phyloP scores from a whole-genome alignment of 108 stramenopile genomes.

The Skeletonema potamos region DNA sequence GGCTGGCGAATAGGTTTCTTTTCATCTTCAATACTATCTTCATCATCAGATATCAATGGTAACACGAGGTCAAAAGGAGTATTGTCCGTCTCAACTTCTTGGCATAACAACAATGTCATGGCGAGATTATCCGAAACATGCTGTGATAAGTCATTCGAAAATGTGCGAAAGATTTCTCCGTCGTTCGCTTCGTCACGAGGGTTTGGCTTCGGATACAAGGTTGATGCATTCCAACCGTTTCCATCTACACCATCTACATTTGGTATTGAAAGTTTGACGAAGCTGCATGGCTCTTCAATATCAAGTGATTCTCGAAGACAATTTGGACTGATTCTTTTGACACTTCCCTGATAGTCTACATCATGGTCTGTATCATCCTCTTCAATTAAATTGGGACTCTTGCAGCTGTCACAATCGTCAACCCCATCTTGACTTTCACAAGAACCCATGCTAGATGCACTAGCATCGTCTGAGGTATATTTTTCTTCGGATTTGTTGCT shows the following conservation, averaged over 20 bases:
- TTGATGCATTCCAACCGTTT: neutral
- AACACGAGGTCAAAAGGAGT: neutral
- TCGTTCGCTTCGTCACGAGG: neutral
- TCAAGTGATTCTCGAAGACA: neutral
- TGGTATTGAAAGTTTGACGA: neutral
- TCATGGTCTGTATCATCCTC: neutral
- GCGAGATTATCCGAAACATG: neutral
- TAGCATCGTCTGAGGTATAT: neutral
- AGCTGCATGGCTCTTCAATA: neutral
- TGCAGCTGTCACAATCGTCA: neutral
- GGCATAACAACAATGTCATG: neutral
- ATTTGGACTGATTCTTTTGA: neutral
- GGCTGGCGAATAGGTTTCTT: neutral
- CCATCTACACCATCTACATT: neutral
- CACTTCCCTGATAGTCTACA: neutral
- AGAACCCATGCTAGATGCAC: neutral
- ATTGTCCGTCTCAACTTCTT: neutral
- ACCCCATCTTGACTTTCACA: neutral
- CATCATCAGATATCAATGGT: slow-evolving; percentile 6
- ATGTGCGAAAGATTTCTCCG: neutral
- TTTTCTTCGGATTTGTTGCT: neutral
- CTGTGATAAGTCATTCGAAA: neutral
- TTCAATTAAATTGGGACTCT: neutral
- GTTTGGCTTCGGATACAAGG: neutral
- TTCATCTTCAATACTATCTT: slow-evolving; percentile 11